Conservation (phyloP, 1,284 basidiomycete species). For the Fomitopsis pinicola region DNA sequence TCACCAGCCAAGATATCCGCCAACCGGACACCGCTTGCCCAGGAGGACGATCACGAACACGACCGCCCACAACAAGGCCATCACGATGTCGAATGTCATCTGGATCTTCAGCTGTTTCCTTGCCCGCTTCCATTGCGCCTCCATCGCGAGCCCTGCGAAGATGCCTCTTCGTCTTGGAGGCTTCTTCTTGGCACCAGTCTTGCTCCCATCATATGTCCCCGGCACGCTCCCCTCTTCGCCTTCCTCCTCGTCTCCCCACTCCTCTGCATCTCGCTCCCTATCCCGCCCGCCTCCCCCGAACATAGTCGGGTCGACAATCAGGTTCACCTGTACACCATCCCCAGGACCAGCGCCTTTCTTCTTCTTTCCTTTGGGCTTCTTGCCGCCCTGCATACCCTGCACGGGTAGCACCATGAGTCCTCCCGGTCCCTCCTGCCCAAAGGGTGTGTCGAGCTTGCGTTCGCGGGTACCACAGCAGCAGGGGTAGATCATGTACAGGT, state of each 20-base stretch:
- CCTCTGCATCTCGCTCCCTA: conserved; percentile 14
- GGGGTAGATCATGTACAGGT: conserved; percentile 54
- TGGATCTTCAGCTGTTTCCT: conserved; percentile 50
- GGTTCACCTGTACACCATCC: conserved; percentile 60
- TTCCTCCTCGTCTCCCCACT: conserved; percentile 32
- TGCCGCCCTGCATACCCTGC: conserved; percentile 37
- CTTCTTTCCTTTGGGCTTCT: conserved; percentile 29
- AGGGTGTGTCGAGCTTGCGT: conserved; percentile 19
- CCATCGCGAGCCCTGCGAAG: conserved; percentile 59
- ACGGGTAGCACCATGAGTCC: conserved; percentile 69
- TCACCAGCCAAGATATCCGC: conserved; percentile 59
- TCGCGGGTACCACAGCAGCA: conserved; percentile 42
- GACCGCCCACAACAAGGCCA: conserved; percentile 53
- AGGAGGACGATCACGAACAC: conserved; percentile 56
- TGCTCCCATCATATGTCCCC: conserved; percentile 19
- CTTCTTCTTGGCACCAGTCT: conserved; percentile 18
- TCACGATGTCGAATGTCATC: conserved; percentile 43
- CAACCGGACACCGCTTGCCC: conserved; percentile 58
- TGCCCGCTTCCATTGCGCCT: conserved; percentile 57
- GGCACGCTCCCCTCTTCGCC: conserved; percentile 18
- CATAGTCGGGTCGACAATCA: conserved; percentile 63
- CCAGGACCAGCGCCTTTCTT: conserved; percentile 28
- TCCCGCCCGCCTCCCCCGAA: conserved; percentile 33
- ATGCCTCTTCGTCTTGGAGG: conserved; percentile 41
- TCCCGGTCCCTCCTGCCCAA: conserved; percentile 27